Evolutionary conservation across 352 stramenopile genomes (phyloP).

Genomic region (Phytopythium helicoides): DNA sequence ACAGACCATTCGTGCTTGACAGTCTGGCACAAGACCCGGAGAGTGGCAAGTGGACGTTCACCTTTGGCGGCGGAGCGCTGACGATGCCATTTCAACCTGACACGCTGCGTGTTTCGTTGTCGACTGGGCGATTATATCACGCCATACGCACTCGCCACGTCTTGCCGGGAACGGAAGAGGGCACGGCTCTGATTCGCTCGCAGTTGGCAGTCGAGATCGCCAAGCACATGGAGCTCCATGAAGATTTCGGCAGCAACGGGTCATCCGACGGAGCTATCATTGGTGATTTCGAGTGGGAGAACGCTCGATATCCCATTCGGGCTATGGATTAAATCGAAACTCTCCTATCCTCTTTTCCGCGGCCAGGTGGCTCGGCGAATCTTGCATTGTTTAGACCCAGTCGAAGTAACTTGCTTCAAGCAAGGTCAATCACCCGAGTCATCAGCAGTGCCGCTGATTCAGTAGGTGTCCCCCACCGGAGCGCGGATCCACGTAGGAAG

Average conservation of each 20-base stretch:
- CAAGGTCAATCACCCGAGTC: too few relatives aligned
- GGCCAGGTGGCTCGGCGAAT: too few relatives aligned
- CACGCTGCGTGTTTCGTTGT: slow-evolving; percentile 55
- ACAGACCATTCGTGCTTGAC: slow-evolving; percentile 75
- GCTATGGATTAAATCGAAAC: slow-evolving; percentile 34
- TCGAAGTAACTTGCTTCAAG: too few relatives aligned
- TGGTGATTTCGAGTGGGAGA: slow-evolving; percentile 58
- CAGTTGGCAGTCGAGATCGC: slow-evolving; percentile 72
- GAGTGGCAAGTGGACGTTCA: slow-evolving; percentile 32
- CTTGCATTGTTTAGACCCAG: too few relatives aligned
- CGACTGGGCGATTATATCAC: slow-evolving; percentile 74
- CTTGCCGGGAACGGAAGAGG: slow-evolving; percentile 17
- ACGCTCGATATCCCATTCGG: slow-evolving; percentile 31
- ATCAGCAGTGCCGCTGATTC: too few relatives aligned
- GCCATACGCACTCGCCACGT: slow-evolving; percentile 53
- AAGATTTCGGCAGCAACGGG: slow-evolving; percentile 19
- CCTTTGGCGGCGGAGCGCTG: slow-evolving; percentile 57
- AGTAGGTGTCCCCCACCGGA: too few relatives aligned
- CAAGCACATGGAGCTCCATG: slow-evolving; percentile 50
- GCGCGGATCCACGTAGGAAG: too few relatives aligned
- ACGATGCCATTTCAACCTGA: slow-evolving; percentile 52
- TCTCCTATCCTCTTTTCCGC: too few relatives aligned
- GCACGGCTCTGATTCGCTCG: slow-evolving; percentile 59
- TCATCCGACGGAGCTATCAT: slow-evolving; percentile 17
- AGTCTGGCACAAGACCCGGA: slow-evolving; percentile 36